Base-by-base conservation (phyloP, 352 stramenopile species). In the Plasmopara halstedii region DNA sequence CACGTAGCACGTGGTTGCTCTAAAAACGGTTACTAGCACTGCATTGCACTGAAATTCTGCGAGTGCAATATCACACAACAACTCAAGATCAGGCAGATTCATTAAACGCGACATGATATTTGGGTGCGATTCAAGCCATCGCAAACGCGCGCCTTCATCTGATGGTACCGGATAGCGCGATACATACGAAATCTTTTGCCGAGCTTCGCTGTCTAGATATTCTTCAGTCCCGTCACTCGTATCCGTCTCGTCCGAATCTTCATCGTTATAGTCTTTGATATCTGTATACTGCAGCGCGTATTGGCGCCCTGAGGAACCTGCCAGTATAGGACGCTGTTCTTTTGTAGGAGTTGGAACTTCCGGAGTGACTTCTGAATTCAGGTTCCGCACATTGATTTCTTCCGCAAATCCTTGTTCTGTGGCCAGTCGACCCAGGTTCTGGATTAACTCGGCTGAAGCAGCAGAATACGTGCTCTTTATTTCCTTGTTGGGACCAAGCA, bases 11-110 rank as follows among this genome's bases (percentile, higher is more conserved):
- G 56, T 51, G 19, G 46, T 46, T 15, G 63, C 40, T 7, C 62
- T 62, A 5, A 85, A 58, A 21, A 84, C 61, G 18, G 65, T 82
- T 23, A 88, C 56, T 15, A 85, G 10, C 5, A 56, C 60, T 4
- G 57, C 62, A 21, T 74, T 50, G 27, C 73, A 85, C 34, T 70
- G 37, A 6, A 86, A 47, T 42, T 85, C 73, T 13, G 46, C 53
- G 20, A 58, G 53, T 18, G 70, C 71, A 26, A 88, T 59, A 9
- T 69, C 53, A 42, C 76, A 88, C 27, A 88, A 60, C 32, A 84
- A 46, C n/a, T 69, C 58, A n/a, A 88, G 64, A 36, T 88, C 76
- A 2, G 71, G 62, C 13, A 73, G 56, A 40, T 75, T 55, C 50
- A 54, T 66, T 29, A 85, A 65, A 21, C 63, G 46, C 11, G 53